Evolutionary conservation across 345 rosid genomes (phyloP).

Genomic region (thale cress (Arabidopsis thaliana)): TAIR10.1 NC_003075.7:16951501-16952000

Average conservation of each 20-base stretch:
- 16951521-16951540: no score
- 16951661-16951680: neutral
- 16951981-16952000: neutral
- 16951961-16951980: constrained; percentile 40
- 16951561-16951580: no score
- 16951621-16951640: no score
- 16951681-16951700: neutral
- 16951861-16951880: neutral
- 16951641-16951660: no score
- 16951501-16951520: neutral
- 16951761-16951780: neutral
- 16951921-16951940: constrained; percentile 21
- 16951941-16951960: constrained; percentile 27
- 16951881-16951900: neutral
- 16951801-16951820: no score
- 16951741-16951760: neutral
- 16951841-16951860: neutral
- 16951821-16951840: neutral
- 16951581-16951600: no score
- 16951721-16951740: neutral
- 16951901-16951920: constrained; percentile 19
- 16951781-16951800: neutral
- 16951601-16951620: no score
- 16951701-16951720: neutral
- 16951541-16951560: no score